Conservation (phyloP, 2,329 filamentous ascomycete genomes). For the Scedosporium apiospermum region DNA sequence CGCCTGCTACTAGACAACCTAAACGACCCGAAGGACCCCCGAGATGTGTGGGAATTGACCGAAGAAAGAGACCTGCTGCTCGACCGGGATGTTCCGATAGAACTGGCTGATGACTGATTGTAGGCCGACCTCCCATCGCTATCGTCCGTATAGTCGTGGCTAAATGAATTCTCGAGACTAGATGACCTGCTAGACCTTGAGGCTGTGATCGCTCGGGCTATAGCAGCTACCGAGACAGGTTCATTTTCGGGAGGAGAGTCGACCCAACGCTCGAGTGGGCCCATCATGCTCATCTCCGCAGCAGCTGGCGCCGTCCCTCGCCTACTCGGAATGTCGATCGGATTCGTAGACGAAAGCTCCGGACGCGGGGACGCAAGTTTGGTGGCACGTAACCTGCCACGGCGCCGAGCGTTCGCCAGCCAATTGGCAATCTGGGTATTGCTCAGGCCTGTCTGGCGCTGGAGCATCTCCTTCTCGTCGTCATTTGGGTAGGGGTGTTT, state of each 20-base stretch:
- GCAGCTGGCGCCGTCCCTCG: constrained; percentile 39
- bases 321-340: constrained; percentile 64
- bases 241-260: constrained; percentile 52
- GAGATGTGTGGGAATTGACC: constrained; percentile 50
- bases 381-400: constrained; percentile 65
- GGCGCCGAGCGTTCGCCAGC: constrained; percentile 80
- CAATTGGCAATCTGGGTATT: constrained; percentile 83
- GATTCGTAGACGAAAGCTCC: constrained; percentile 34
- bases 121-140: constrained; percentile 49
- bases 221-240: constrained; percentile 48
- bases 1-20: constrained; percentile 33
- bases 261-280: constrained; percentile 49
- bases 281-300: constrained; percentile 34
- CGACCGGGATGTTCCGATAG: constrained; percentile 51
- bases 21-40: constrained; percentile 45
- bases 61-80: constrained; percentile 49
- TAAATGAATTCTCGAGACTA: constrained; percentile 47
- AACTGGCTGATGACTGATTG: constrained; percentile 46
- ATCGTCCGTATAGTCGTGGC: constrained; percentile 50
- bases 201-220: constrained; percentile 47
- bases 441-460: constrained; percentile 69
- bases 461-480: constrained; percentile 72
- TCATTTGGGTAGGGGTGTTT: constrained; percentile 83
- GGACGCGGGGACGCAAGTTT: constrained; percentile 54
- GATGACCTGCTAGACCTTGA: constrained; percentile 36